These are phyloP conservation scores for Lentinula lateritia DNA, from an alignment of 768 basidiomycete genomes.

Conservation along the genomic window DNA sequence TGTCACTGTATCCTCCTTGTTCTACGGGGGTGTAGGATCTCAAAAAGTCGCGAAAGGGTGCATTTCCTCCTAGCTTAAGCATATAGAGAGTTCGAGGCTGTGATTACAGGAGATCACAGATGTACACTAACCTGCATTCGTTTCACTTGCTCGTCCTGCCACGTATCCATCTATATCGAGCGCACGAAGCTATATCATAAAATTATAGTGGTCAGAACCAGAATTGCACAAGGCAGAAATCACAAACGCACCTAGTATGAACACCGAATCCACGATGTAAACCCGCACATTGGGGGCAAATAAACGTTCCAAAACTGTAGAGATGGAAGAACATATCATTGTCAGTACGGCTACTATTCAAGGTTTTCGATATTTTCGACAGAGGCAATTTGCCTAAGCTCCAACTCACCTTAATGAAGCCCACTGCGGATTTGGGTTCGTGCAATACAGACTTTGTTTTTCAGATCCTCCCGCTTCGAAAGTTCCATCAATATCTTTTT, in stretches of 20 bases:
- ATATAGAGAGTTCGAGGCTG: constrained; percentile 8
- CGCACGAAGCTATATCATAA: constrained; percentile 68
- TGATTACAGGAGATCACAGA: not conserved
- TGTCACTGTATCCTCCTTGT: constrained; percentile 64
- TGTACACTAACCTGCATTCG: constrained; percentile 74
- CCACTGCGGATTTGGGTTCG: constrained; percentile 93
- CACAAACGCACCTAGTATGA: constrained; percentile 67
- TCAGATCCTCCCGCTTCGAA: constrained; percentile 61
- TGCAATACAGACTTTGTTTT: constrained; percentile 80
- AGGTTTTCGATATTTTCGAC: no score
- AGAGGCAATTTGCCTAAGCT: not conserved
- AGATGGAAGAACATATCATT: not conserved
- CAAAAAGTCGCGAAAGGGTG: constrained; percentile 75
- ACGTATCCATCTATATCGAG: constrained; percentile 95
- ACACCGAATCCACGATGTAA: constrained; percentile 89
- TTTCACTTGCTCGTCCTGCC: constrained; percentile 83
- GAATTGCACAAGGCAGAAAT: not conserved
- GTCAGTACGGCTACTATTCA: constrained; percentile 9
- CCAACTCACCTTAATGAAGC: constrained; percentile 65
- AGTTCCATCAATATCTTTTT: constrained; percentile 74
- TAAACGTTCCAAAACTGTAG: constrained; percentile 73
- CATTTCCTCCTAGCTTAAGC: constrained; percentile 80
- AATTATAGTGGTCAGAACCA: constrained; percentile 16
- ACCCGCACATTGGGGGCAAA: constrained; percentile 88
- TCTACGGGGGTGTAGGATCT: constrained; percentile 59